Evolutionary conservation across 441 rosid species (phyloP), one percentile per base, ranked within the genome.

Genomic region (Mallotus repandus): DNA sequence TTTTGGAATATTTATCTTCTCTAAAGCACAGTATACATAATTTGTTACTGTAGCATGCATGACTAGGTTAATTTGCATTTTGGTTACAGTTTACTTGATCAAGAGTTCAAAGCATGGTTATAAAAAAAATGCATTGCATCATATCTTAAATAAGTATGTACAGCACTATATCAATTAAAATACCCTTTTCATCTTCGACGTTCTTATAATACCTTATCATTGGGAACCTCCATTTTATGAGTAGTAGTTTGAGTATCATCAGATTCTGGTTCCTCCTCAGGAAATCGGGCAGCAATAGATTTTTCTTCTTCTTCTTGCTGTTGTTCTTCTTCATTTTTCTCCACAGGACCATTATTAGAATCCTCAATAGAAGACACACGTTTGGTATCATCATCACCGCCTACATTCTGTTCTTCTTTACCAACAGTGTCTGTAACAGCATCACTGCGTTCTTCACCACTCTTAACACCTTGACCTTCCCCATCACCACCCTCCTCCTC

Each of bases 171-270:
- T 45, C 72, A 63, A 59, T 52, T 16, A 53, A 58, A 74, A 60
- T 35, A 35, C 41, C 2, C 41, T 35, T 35, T 35, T 35, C 5
- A 35, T 1, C 5, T 35, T 35, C 41, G 5, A 3, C 3, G 2
- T 35, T 35, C 5, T 35, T 35, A 35, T 35, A 3, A 35, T 29
- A 90, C 98, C 94, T 91, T 94, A 63, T 94, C 88, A 77, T 92
- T 94, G 0, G 99, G 99, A 79, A 94, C 94, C 66, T 87, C 93
- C 52, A 92, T 86, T 79, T 77, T 84, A 18, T 87, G 89, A 43
- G 90, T 71, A 6, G 82, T 82, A 54, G 86, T 74, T 64, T 84
- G 79, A 25, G 76, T 73, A 6, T 76, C 89, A 6, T 76, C 89
- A 22, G 72, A 59, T 32, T n/a, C 45, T 61, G 72, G 66, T 14